A percentile compares a stretch with the other conserved stretches of the same genome.
phyloP scores from a whole-genome alignment of 331 rosid genomes.

The Arachis monticola region DNA sequence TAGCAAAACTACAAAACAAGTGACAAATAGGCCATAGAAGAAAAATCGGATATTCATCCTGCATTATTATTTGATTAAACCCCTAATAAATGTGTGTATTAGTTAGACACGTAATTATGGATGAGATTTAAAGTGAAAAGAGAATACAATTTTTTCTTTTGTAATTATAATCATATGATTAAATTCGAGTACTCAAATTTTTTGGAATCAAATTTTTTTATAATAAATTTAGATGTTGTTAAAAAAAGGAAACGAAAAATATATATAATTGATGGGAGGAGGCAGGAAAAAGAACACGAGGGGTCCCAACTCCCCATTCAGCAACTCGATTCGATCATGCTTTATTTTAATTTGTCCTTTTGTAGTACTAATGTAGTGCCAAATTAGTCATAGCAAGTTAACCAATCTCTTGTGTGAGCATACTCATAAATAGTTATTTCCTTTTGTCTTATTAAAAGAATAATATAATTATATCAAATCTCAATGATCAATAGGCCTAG shows the following conservation, averaged over 20 bases:
- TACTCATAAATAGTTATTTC: constrained; percentile 23
- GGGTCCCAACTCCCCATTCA: constrained; percentile 13
- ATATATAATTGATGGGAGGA: too few relatives aligned
- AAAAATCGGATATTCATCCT: constrained; percentile 48
- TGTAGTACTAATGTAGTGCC: constrained; percentile 38
- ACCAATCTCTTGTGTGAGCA: constrained; percentile 29
- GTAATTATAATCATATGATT: too few relatives aligned
- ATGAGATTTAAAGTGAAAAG: constrained; percentile 33
- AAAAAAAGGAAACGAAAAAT: too few relatives aligned
- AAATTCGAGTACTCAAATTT: too few relatives aligned
- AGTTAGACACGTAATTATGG: constrained; percentile 57
- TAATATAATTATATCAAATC: constrained; percentile 13
- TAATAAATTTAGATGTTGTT: too few relatives aligned
- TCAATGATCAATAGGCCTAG: constrained; percentile 39
- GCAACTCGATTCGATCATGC: constrained; percentile 57
- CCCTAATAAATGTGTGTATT: constrained; percentile 7
- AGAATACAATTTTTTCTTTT: not conserved
- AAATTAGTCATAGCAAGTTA: constrained; percentile 32
- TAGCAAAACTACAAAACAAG: constrained; percentile 21
- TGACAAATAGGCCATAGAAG: constrained; percentile 54
- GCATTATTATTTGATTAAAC: constrained; percentile 35
- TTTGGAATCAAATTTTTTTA: too few relatives aligned
- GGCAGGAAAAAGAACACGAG: constrained; percentile 31
- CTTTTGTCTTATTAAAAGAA: constrained; percentile 14
- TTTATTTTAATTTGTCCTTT: constrained; percentile 46